These are phyloP conservation scores for Diplodia mutila DNA, from an alignment of 2,329 filamentous ascomycete species.

Conservation along the genomic window DNA sequence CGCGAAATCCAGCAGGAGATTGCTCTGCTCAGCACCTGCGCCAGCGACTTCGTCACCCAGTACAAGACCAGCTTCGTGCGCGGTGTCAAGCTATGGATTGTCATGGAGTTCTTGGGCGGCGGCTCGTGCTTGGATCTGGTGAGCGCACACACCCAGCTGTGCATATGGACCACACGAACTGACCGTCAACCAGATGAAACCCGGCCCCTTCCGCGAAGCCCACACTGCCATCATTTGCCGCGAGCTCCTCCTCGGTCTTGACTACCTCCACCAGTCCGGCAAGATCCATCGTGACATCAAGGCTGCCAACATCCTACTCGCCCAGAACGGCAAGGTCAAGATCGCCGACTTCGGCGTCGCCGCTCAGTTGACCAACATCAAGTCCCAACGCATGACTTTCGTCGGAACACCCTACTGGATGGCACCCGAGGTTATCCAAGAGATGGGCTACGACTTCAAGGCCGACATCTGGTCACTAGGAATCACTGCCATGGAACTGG, in stretches of 20 bases:
- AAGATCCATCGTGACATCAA: constrained; percentile 98
- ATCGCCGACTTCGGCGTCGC: constrained; percentile 97
- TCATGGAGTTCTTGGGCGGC: constrained; percentile 97
- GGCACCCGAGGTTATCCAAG: constrained; percentile 97
- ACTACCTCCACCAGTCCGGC: constrained; percentile 90
- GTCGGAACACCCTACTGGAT: constrained; percentile 99
- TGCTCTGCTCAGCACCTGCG: constrained; percentile 90
- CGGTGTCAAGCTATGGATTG: constrained; percentile 97
- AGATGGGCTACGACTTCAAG: constrained; percentile 96
- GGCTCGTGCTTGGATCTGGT: constrained; percentile 88
- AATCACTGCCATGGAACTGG: constrained; percentile 90
- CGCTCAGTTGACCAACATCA: constrained; percentile 94
- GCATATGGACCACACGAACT: constrained; percentile 28
- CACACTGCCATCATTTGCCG: constrained; percentile 95
- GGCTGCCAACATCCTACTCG: constrained; percentile 93
- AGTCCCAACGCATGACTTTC: constrained; percentile 95
- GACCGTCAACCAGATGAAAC: constrained; percentile 70
- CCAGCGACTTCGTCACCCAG: constrained; percentile 90
- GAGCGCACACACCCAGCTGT: not conserved
- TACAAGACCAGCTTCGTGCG: constrained; percentile 97
- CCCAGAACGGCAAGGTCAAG: constrained; percentile 87
- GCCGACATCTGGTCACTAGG: constrained; percentile 97
- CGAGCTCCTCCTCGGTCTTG: constrained; percentile 84
- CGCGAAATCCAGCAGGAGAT: constrained; percentile 98
- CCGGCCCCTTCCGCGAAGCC: constrained; percentile 81